These are phyloP conservation scores for Hordeum marinum DNA, from an alignment of 176 grass and related monocot genomes.

Conservation along the genomic window DNA sequence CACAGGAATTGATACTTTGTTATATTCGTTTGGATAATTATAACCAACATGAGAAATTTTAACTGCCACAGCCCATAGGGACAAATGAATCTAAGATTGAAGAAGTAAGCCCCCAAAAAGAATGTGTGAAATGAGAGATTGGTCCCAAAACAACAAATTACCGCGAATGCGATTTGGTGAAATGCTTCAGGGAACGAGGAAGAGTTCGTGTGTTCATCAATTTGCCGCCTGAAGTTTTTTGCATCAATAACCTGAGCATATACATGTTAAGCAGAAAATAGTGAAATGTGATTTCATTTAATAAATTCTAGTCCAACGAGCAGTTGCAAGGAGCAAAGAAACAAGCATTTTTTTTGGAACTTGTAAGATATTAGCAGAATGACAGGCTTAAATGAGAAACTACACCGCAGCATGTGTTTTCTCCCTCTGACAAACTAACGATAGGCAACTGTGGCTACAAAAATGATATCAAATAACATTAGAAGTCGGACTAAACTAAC, in stretches of 20 bases:
- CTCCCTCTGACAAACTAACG: neutral
- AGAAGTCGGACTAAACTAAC: slow-evolving; percentile 61
- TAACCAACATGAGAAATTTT: neutral
- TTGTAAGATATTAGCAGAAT: neutral
- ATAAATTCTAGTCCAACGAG: neutral
- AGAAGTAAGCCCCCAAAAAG: slow-evolving; percentile 6
- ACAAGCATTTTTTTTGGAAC: neutral
- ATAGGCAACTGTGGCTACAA: neutral
- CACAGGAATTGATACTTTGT: neutral
- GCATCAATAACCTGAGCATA: slow-evolving; percentile 75
- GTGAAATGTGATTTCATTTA: neutral
- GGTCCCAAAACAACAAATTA: slow-evolving; percentile 29
- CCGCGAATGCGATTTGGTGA: slow-evolving; percentile 95
- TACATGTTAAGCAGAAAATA: neutral
- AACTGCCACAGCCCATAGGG: neutral
- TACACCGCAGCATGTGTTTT: slow-evolving; percentile 7
- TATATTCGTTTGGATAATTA: slow-evolving; percentile 16
- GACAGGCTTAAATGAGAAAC: neutral
- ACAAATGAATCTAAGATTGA: neutral
- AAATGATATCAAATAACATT: neutral
- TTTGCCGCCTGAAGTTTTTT: slow-evolving; percentile 88
- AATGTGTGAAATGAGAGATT: slow-evolving; percentile 1
- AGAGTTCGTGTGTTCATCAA: slow-evolving; percentile 62
- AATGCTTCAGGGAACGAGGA: slow-evolving; percentile 89
- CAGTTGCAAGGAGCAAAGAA: neutral